Conservation (phyloP, 257 asterid genomes). For the Solanum clarkiae region DNA sequence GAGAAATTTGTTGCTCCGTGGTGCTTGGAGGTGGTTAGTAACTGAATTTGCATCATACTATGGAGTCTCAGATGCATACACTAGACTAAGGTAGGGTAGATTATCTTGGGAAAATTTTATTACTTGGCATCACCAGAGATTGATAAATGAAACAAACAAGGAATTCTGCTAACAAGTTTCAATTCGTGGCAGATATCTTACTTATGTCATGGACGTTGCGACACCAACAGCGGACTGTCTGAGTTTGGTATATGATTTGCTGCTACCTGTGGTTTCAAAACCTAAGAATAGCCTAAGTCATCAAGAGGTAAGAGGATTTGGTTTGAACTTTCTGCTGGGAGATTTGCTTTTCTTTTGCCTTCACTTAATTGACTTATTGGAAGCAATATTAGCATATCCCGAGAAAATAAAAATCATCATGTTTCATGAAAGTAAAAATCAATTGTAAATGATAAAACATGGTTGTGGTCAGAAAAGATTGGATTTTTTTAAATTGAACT, state of each 20-base stretch:
- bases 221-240: constrained; percentile 94
- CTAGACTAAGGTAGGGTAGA: constrained; percentile 53
- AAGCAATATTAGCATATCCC: not conserved
- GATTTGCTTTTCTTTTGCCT: not conserved
- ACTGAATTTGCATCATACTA: constrained; percentile 72
- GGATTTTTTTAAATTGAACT: not conserved
- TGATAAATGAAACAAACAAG: not conserved
- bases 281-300: constrained; percentile 58
- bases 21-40: constrained; percentile 85
- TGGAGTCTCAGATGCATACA: constrained; percentile 92
- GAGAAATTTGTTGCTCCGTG: constrained; percentile 59
- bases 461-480: not conserved
- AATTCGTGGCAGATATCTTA: constrained; percentile 51
- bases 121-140: not conserved
- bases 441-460: not conserved
- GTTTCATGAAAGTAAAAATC: not conserved
- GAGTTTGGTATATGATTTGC: constrained; percentile 61
- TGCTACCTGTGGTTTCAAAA: constrained; percentile 62
- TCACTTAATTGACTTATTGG: not conserved
- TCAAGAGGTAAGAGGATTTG: constrained; percentile 65
- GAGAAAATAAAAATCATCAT: not conserved
- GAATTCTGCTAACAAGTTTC: not conserved
- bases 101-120: not conserved
- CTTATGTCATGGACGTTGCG: constrained; percentile 93
- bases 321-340: not conserved